phyloP scores from a whole-genome alignment of 2,329 filamentous ascomycete species.

The Emericellopsis cladophorae region DNA sequence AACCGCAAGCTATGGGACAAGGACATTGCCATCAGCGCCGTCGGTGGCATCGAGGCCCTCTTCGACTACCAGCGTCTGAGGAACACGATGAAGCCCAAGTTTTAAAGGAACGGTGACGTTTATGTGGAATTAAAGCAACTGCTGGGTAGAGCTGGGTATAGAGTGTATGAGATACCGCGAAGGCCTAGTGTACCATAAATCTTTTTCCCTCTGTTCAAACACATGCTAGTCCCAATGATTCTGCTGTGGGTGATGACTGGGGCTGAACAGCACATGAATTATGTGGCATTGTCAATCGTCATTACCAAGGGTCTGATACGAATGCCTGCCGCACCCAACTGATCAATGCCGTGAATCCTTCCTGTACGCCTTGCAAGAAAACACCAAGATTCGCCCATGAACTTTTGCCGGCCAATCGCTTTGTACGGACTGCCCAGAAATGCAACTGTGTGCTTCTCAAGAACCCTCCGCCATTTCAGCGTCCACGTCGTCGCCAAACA shows the following conservation, averaged over 20 bases:
- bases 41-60: constrained; percentile 82
- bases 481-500: constrained; percentile 40
- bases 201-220: constrained; percentile 22
- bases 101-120: constrained; percentile 20
- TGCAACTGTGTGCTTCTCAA: no score
- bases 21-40: constrained; percentile 85
- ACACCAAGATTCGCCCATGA: no score
- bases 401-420: background rate
- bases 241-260: background rate
- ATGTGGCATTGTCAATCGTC: background rate
- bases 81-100: constrained; percentile 79
- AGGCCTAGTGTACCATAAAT: constrained; percentile 43
- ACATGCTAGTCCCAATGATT: background rate
- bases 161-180: constrained; percentile 43
- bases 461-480: constrained; percentile 40
- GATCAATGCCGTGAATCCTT: no score
- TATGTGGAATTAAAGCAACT: background rate
- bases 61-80: constrained; percentile 69
- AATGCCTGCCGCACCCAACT: no score
- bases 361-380: no score
- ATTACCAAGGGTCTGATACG: no score
- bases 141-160: constrained; percentile 27
- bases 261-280: background rate
- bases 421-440: background rate
- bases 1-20: constrained; percentile 94